Percentiles rank a stretch among this genome's conserved stretches.
Evolutionary conservation across 1,284 basidiomycete species (phyloP).

Genomic region (Porodaedalea pini): DNA sequence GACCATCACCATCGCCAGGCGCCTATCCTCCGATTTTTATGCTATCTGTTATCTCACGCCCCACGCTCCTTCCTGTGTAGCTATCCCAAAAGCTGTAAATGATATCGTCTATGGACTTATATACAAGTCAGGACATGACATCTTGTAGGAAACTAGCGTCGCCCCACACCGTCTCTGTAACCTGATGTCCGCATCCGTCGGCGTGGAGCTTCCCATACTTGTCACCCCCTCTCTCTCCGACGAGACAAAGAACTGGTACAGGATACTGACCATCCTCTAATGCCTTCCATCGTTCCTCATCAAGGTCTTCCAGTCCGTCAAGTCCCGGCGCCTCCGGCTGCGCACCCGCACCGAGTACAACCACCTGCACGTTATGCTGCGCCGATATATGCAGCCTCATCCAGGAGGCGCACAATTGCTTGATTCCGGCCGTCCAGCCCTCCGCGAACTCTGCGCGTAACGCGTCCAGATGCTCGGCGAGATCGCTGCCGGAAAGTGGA

Average conservation of each 20-base stretch:
- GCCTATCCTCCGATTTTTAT: too few species aligned
- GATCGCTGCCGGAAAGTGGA: not conserved
- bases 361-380: conserved; percentile 38
- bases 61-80: too few species aligned
- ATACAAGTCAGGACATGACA: too few species aligned
- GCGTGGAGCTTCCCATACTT: not conserved
- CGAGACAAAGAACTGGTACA: conserved; percentile 12
- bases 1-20: too few species aligned
- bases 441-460: conserved; percentile 42
- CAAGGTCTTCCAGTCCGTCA: conserved; percentile 13
- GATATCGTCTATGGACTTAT: too few species aligned
- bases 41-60: too few species aligned
- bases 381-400: conserved; percentile 43
- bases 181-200: conserved; percentile 3
- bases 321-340: not conserved
- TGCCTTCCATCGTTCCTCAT: conserved; percentile 7
- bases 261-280: conserved; percentile 6
- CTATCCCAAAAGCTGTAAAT: too few species aligned
- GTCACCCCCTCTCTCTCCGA: conserved; percentile 5
- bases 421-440: conserved; percentile 58
- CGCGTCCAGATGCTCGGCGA: not conserved
- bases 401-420: conserved; percentile 41
- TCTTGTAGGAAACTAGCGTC: not conserved
- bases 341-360: conserved; percentile 26
- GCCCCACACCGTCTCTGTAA: not conserved